Conservation (phyloP, 2,329 filamentous ascomycete genomes). For the Myriangium duriaei region DNA sequence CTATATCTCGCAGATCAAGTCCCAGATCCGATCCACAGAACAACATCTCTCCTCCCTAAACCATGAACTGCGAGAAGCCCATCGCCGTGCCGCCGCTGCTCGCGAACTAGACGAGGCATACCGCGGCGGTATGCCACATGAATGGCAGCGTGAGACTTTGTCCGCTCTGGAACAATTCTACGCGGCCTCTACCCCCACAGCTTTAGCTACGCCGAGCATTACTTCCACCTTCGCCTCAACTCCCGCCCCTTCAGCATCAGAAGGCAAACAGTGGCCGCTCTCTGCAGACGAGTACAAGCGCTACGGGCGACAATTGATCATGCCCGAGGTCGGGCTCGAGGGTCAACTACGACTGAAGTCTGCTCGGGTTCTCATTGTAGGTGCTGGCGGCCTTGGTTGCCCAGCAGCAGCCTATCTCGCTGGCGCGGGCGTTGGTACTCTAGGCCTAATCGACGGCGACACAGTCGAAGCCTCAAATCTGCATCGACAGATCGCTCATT, state of each 20-base stretch:
- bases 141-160: conserved; percentile 31
- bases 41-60: conserved; percentile 28
- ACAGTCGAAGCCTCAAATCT: conserved; percentile 80
- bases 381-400: conserved; percentile 80
- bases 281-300: conserved; percentile 62
- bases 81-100: conserved; percentile 20
- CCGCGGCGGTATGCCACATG: conserved; percentile 29
- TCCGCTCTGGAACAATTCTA: conserved; percentile 20
- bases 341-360: conserved; percentile 64
- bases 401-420: conserved; percentile 88
- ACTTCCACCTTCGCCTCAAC: conserved; percentile 11
- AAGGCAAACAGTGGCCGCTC: conserved; percentile 49
- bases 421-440: conserved; percentile 69
- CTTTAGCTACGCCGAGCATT: conserved; percentile 14
- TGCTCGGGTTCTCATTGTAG: conserved; percentile 66
- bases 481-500: conserved; percentile 81
- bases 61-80: conserved; percentile 30
- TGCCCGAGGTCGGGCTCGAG: conserved; percentile 65
- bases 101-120: conserved; percentile 17
- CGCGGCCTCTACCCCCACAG: too few relatives aligned
- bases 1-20: conserved; percentile 26
- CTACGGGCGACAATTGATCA: conserved; percentile 84
- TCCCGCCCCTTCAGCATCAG: conserved; percentile 2
- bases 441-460: conserved; percentile 83
- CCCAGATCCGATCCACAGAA: conserved; percentile 32